phyloP scores from a whole-genome alignment of 2,329 filamentous ascomycete species.

The Ascochyta koolunga region DNA sequence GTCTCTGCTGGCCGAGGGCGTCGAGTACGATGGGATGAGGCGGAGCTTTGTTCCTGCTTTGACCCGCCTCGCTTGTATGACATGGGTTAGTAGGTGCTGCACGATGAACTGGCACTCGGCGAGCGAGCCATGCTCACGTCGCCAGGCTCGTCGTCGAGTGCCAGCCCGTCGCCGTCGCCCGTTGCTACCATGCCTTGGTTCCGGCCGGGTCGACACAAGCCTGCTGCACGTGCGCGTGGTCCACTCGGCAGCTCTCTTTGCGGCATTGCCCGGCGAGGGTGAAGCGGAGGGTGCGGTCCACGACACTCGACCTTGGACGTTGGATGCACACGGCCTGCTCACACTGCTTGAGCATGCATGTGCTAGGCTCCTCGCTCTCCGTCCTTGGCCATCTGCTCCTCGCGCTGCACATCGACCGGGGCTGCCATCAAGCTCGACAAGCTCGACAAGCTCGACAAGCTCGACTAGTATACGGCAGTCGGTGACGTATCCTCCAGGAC shows the following conservation, averaged over 20 bases:
- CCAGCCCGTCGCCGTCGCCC: constrained; percentile 6
- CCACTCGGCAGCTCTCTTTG: constrained; percentile 1
- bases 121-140: constrained; percentile 7
- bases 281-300: constrained; percentile 3
- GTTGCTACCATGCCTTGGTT: constrained; percentile 11
- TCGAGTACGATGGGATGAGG: too few relatives aligned
- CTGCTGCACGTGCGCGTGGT: constrained; percentile 6
- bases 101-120: constrained; percentile 19
- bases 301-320: too few relatives aligned
- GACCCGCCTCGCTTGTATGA: constrained; percentile 16
- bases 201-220: background rate
- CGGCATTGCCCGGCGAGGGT: background rate
- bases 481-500: constrained; percentile 22
- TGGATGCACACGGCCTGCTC: background rate
- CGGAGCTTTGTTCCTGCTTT: constrained; percentile 20
- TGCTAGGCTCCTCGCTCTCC: background rate
- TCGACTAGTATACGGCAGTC: background rate
- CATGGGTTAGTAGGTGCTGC: constrained; percentile 16
- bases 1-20: background rate
- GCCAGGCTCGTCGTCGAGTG: constrained; percentile 6
- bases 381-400: background rate
- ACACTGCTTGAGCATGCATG: constrained; percentile 8
- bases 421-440: constrained; percentile 21
- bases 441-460: constrained; percentile 2
- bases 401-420: constrained; percentile 15